Conservation (phyloP, 495 filamentous ascomycete genomes). For the Jackrogersella multiformis region DNA sequence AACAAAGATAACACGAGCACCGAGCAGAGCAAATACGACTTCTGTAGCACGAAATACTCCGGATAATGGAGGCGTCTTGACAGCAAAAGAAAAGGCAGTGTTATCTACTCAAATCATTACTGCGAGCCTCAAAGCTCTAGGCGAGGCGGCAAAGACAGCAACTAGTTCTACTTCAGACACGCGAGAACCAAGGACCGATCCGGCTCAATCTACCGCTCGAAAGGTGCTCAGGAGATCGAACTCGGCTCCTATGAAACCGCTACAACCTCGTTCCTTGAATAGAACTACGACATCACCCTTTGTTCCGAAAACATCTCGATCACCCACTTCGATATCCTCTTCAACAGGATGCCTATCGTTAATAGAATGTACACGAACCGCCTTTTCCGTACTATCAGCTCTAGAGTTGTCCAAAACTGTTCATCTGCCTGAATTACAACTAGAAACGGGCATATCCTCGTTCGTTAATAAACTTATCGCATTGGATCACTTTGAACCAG, state of each 20-base stretch:
- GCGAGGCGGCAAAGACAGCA: constrained; percentile 71
- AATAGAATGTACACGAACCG: constrained; percentile 80
- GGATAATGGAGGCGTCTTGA: constrained; percentile 51
- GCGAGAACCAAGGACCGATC: constrained; percentile 46
- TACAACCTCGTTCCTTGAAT: constrained; percentile 65
- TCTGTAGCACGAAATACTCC: constrained; percentile 35
- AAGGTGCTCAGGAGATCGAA: constrained; percentile 55
- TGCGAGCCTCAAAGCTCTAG: constrained; percentile 74
- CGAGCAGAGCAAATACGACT: constrained; percentile 36
- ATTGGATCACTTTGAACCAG: constrained; percentile 76
- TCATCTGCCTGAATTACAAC: constrained; percentile 70
- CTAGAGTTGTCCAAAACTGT: constrained; percentile 60
- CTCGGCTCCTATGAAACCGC: constrained; percentile 59
- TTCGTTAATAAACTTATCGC: constrained; percentile 76
- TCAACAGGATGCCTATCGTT: constrained; percentile 53
- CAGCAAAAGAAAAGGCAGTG: constrained; percentile 68
- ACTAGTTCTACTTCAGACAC: constrained; percentile 33
- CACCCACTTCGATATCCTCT: constrained; percentile 1
- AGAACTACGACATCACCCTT: constrained; percentile 57
- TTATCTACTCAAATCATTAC: constrained; percentile 88
- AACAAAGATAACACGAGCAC: constrained; percentile 43
- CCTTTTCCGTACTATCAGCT: constrained; percentile 74
- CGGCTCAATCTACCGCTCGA: constrained; percentile 48
- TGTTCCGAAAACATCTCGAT: constrained; percentile 25
- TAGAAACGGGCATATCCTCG: constrained; percentile 84